These are phyloP conservation scores for Solanum hybrid DNA, from an alignment of 305 asterid species.

Conservation along the genomic window DNA sequence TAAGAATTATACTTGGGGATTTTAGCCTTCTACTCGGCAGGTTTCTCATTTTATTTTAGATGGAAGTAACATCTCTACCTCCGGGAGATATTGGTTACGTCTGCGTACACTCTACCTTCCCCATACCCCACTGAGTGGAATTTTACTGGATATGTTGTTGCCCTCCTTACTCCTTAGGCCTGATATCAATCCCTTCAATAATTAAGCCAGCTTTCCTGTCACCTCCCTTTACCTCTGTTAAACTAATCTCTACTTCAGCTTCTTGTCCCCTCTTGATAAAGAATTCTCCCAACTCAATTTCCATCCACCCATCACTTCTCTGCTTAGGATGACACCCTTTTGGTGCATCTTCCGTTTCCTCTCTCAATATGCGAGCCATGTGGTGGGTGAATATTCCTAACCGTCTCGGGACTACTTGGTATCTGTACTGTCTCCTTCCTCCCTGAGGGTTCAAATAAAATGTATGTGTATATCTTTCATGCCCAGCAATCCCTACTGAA, in stretches of 20 bases:
- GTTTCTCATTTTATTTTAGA: background rate
- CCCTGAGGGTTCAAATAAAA: constrained; percentile 45
- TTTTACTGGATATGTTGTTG: background rate
- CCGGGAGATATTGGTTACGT: too few species aligned
- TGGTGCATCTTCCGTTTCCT: background rate
- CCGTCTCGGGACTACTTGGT: constrained; percentile 16
- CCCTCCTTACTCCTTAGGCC: constrained; percentile 32
- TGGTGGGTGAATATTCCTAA: constrained; percentile 14
- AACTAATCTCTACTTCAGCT: constrained; percentile 40
- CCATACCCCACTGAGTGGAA: background rate
- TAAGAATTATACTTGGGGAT: background rate
- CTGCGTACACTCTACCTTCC: background rate
- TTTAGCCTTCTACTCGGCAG: background rate
- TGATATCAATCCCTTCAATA: constrained; percentile 70
- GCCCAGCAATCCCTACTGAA: constrained; percentile 31
- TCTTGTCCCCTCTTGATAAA: constrained; percentile 33
- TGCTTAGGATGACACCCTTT: constrained; percentile 18
- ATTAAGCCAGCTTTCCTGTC: constrained; percentile 56
- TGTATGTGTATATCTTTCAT: constrained; percentile 15
- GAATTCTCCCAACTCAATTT: constrained; percentile 55
- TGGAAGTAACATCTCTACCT: background rate
- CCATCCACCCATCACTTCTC: constrained; percentile 69
- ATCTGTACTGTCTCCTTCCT: constrained; percentile 15
- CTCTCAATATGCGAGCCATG: constrained; percentile 4
- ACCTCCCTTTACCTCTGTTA: constrained; percentile 39